These are phyloP conservation scores for Vinca minor DNA, from an alignment of 257 asterid species.

Conservation along the genomic window DNA sequence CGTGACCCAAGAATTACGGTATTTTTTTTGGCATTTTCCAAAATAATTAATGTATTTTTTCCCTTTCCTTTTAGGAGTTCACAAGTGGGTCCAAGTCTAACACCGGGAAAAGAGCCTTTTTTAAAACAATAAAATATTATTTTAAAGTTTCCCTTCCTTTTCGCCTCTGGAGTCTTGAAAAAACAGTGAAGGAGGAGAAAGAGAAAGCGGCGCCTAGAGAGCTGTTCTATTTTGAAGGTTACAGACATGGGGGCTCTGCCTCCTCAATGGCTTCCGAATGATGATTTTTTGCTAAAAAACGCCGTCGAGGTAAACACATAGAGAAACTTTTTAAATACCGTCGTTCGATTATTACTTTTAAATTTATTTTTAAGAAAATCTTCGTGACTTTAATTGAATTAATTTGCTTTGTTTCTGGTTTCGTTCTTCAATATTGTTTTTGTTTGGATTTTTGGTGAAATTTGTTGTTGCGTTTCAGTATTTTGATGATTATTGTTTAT, in stretches of 20 bases:
- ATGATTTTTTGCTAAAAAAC: conserved; percentile 53
- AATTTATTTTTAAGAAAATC: background rate
- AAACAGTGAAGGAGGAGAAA: no score
- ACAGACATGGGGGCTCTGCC: conserved; percentile 58
- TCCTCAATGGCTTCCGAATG: conserved; percentile 50
- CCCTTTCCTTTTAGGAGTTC: no score
- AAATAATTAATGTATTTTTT: no score
- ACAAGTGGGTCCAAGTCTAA: no score
- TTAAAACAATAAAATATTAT: no score
- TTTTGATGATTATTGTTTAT: background rate
- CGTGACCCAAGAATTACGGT: no score
- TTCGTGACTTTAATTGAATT: no score
- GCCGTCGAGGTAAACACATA: conserved; percentile 53
- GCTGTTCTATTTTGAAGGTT: conserved; percentile 1
- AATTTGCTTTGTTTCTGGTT: conserved; percentile 8
- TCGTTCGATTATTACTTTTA: background rate
- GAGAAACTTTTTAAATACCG: background rate
- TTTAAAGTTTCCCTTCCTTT: no score
- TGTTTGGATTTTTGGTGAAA: background rate
- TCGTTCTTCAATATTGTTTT: conserved; percentile 12
- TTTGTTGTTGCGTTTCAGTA: background rate
- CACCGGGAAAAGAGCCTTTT: no score
- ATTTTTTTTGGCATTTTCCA: no score
- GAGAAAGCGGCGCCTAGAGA: conserved; percentile 6
- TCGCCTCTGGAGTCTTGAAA: no score